These are phyloP conservation scores for Kitagawia praeruptora DNA, from an alignment of 129 eudicot species.

Conservation along the genomic window DNA sequence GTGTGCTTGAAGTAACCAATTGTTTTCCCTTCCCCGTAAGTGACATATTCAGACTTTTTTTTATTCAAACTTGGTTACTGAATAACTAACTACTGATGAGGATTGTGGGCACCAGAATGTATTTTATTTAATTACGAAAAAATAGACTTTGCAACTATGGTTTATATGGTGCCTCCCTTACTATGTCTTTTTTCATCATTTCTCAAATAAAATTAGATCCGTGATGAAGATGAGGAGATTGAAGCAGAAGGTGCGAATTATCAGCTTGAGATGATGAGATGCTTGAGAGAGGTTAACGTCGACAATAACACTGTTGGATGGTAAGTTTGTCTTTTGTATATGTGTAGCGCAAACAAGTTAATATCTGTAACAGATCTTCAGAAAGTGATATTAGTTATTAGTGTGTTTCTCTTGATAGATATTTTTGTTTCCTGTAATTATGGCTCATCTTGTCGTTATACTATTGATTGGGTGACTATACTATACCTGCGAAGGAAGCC, in stretches of 20 bases:
- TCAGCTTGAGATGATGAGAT: conserved; percentile 99
- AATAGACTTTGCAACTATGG: not conserved
- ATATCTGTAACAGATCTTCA: not conserved
- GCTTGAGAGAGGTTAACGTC: conserved; percentile 97
- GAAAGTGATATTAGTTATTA: not conserved
- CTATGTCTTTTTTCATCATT: not conserved
- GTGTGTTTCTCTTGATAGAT: not conserved
- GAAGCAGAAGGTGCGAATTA: conserved; percentile 99
- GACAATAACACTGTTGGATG: conserved; percentile 99
- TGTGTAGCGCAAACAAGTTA: not conserved
- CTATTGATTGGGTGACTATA: not conserved
- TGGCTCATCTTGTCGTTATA: not conserved
- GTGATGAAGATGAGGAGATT: conserved; percentile 96
- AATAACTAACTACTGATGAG: not conserved
- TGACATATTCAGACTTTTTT: not conserved
- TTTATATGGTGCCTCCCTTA: not conserved
- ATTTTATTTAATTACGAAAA: not conserved
- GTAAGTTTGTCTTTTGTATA: conserved; percentile 29
- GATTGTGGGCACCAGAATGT: not conserved
- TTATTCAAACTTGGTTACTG: not conserved
- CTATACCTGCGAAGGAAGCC: not conserved
- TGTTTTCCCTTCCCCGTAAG: conserved; percentile 97
- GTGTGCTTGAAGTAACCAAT: conserved; percentile 98
- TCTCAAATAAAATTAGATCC: conserved; percentile 29
- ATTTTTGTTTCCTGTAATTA: not conserved